Conservation (phyloP, 345 rosid species). For the Eucalyptus coolabah region DNA sequence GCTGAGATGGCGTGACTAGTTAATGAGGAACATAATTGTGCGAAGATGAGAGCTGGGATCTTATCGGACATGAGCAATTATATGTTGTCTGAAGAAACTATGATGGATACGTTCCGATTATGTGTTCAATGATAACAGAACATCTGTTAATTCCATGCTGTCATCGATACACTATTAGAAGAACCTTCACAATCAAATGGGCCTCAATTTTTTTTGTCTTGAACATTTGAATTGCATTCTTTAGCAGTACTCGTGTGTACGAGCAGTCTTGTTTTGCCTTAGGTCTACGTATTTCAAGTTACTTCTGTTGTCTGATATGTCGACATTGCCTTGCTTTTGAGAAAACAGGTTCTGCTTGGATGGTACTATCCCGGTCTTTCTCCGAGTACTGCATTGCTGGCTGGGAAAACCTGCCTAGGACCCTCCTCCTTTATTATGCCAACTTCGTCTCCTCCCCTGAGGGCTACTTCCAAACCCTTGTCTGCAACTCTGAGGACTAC, state of each 20-base stretch:
- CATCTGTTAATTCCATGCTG: background rate
- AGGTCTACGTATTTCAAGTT: background rate
- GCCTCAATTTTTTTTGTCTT: background rate
- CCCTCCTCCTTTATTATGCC: slow-evolving; percentile 80
- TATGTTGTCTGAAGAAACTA: background rate
- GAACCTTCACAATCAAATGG: background rate
- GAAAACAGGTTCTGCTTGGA: slow-evolving; percentile 87
- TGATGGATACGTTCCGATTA: background rate
- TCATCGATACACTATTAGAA: background rate
- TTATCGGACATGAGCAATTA: background rate
- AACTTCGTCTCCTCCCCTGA: slow-evolving; percentile 87
- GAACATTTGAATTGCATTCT: background rate
- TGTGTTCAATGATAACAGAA: background rate
- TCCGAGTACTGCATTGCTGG: slow-evolving; percentile 70
- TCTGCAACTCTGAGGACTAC: slow-evolving; percentile 77
- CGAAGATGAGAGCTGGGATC: background rate
- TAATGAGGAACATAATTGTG: background rate
- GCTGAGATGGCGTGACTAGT: background rate
- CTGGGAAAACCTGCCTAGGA: slow-evolving; percentile 88
- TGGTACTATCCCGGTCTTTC: slow-evolving; percentile 74
- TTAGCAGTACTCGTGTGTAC: background rate
- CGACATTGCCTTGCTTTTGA: background rate
- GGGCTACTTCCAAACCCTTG: slow-evolving; percentile 85
- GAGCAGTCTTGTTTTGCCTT: background rate
- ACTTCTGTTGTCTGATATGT: background rate